Evolutionary conservation across 768 basidiomycete species (phyloP).

Genomic region (Mrakia blollopis): DNA sequence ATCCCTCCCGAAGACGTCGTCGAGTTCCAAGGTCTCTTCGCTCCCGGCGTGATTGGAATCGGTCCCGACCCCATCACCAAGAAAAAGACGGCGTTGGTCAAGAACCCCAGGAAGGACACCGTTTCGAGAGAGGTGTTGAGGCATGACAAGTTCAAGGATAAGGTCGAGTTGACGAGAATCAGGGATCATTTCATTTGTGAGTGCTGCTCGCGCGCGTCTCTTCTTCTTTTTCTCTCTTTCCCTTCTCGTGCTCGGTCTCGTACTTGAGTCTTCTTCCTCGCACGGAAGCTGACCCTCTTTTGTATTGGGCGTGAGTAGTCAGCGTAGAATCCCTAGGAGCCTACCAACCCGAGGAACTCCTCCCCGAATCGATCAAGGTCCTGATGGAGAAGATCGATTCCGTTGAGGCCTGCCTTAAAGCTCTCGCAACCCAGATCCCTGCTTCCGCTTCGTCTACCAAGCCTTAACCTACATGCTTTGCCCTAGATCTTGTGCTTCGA

Average conservation of each 20-base stretch:
- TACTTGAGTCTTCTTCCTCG: too few relatives aligned
- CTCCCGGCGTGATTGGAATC: constrained; percentile 52
- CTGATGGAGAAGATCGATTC: constrained; percentile 69
- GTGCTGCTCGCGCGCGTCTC: constrained; percentile 47
- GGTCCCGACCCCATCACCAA: constrained; percentile 46
- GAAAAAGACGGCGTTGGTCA: constrained; percentile 52
- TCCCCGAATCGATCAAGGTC: constrained; percentile 72
- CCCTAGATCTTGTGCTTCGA: neutral
- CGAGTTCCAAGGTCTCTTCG: constrained; percentile 84
- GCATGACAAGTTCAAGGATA: constrained; percentile 81
- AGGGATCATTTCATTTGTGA: constrained; percentile 89
- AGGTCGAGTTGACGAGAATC: constrained; percentile 75
- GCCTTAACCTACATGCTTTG: neutral
- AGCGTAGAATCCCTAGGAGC: constrained; percentile 86
- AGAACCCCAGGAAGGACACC: constrained; percentile 64
- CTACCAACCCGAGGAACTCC: constrained; percentile 74
- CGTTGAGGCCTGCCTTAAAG: constrained; percentile 28
- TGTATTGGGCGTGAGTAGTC: too few relatives aligned
- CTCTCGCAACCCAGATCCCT: constrained; percentile 17
- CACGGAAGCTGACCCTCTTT: too few relatives aligned
- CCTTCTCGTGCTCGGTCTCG: neutral
- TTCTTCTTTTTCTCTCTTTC: neutral
- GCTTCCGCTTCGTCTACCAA: neutral
- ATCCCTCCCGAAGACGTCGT: constrained; percentile 70
- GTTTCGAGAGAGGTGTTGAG: constrained; percentile 88